Percentiles rank a stretch among this genome's conserved stretches.
phyloP scores from a whole-genome alignment of 495 filamentous ascomycete species.

The Platismatia glauca region DNA sequence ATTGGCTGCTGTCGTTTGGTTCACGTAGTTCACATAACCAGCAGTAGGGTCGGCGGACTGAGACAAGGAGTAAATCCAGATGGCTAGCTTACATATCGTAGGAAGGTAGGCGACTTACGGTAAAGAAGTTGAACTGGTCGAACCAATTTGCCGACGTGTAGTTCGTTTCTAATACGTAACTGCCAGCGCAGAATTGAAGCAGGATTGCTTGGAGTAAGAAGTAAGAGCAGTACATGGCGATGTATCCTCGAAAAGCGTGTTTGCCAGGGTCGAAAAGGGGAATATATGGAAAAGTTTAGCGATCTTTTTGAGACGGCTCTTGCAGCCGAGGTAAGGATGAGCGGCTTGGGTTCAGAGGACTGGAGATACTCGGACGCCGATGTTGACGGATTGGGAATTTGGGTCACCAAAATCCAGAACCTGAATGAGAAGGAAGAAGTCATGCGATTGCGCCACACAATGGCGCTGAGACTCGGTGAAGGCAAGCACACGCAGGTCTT shows the following conservation, averaged over 20 bases:
- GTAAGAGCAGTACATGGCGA: neutral
- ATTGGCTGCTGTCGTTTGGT: constrained; percentile 44
- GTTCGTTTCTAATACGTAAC: neutral
- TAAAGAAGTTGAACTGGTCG: neutral
- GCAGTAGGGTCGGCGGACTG: constrained; percentile 20
- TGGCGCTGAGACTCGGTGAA: neutral
- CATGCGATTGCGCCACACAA: neutral
- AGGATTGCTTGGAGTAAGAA: neutral
- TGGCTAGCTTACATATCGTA: neutral
- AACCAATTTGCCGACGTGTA: constrained; percentile 1
- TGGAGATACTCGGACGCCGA: neutral
- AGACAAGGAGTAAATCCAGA: neutral
- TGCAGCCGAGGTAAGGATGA: neutral
- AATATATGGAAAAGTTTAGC: neutral
- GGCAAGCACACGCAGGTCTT: neutral
- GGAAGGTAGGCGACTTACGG: neutral
- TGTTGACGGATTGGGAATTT: neutral
- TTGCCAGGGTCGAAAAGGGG: neutral
- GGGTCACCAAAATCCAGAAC: neutral
- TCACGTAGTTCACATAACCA: constrained; percentile 43
- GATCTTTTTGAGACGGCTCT: neutral
- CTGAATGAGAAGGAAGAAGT: neutral
- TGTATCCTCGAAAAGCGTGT: neutral
- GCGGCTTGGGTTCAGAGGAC: neutral
- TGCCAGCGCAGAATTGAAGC: neutral